These are phyloP conservation scores for Microbotryum scabiosae DNA, from an alignment of 1,284 basidiomycete species.

Conservation along the genomic window DNA sequence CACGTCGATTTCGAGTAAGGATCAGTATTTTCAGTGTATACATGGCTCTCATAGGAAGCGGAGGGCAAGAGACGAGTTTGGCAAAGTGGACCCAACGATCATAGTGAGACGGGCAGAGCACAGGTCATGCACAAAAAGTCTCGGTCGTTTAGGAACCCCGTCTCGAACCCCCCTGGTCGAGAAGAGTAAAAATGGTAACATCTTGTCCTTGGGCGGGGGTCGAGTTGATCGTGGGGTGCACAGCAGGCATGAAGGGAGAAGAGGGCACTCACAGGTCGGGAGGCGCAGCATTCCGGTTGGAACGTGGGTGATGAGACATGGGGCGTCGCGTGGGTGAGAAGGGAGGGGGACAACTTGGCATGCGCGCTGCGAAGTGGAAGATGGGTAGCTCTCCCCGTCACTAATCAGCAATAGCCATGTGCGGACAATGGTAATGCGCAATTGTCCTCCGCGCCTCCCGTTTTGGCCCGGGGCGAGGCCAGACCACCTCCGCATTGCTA, in stretches of 20 bases:
- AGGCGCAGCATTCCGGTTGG: too few relatives aligned
- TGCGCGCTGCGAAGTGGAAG: background rate
- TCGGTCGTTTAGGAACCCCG: background rate
- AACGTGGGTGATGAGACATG: background rate
- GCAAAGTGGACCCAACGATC: constrained; percentile 1
- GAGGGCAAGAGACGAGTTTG: constrained; percentile 20
- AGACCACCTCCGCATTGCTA: background rate
- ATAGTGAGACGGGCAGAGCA: background rate
- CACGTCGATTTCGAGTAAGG: background rate
- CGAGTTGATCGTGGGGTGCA: background rate
- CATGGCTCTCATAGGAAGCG: constrained; percentile 11
- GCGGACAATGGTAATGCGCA: background rate
- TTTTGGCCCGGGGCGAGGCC: background rate
- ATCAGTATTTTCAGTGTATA: constrained; percentile 29
- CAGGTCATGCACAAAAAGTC: background rate
- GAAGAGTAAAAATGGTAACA: background rate
- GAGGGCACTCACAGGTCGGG: background rate
- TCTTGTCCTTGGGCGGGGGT: background rate
- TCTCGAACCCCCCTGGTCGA: too few relatives aligned
- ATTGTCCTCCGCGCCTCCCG: background rate
- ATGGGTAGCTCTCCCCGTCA: too few relatives aligned
- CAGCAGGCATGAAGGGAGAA: background rate
- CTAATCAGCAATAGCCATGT: background rate
- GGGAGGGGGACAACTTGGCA: background rate
- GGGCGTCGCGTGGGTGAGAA: background rate